A percentile compares a stretch with the other conserved stretches of the same genome.
Evolutionary conservation across 306 rosid species (phyloP).

Genomic region (Bauhinia variegata): DNA sequence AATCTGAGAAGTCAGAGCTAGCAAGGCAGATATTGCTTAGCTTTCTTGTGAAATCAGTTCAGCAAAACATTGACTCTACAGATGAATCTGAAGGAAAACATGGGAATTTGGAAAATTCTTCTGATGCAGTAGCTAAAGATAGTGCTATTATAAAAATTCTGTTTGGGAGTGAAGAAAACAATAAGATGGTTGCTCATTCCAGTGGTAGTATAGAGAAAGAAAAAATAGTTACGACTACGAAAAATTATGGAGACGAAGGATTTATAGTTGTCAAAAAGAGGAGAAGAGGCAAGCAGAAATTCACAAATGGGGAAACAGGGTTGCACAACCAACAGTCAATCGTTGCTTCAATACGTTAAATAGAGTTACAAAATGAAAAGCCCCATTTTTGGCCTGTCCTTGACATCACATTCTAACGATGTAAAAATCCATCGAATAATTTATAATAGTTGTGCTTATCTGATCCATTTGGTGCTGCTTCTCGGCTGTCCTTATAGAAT

Average conservation of each 20-base stretch:
- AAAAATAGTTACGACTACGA: conserved; percentile 40
- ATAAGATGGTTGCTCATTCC: conserved; percentile 39
- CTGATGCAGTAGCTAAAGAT: conserved; percentile 78
- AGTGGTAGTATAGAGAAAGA: conserved; percentile 41
- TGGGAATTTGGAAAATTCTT: conserved; percentile 39
- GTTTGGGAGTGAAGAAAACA: conserved; percentile 61
- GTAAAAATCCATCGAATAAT: conserved; percentile 28
- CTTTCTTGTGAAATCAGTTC: conserved; percentile 82
- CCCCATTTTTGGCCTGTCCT: conserved; percentile 33
- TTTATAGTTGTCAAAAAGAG: conserved; percentile 69
- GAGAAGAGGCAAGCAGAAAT: conserved; percentile 73
- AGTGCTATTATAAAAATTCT: conserved; percentile 73
- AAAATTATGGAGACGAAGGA: conserved; percentile 67
- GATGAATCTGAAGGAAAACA: conserved; percentile 50
- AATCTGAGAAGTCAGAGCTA: conserved; percentile 74
- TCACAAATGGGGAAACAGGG: conserved; percentile 62
- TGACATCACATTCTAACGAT: conserved; percentile 38
- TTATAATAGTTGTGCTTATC: conserved; percentile 42
- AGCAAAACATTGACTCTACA: conserved; percentile 56
- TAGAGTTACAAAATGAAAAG: conserved; percentile 24
- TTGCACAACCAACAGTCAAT: conserved; percentile 79
- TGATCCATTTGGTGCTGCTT: conserved; percentile 34
- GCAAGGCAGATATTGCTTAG: conserved; percentile 92
- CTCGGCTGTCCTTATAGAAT: conserved; percentile 29
- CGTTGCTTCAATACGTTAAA: conserved; percentile 81